phyloP scores from a whole-genome alignment of 2,329 filamentous ascomycete genomes.

The Aspergillus brasiliensis region DNA sequence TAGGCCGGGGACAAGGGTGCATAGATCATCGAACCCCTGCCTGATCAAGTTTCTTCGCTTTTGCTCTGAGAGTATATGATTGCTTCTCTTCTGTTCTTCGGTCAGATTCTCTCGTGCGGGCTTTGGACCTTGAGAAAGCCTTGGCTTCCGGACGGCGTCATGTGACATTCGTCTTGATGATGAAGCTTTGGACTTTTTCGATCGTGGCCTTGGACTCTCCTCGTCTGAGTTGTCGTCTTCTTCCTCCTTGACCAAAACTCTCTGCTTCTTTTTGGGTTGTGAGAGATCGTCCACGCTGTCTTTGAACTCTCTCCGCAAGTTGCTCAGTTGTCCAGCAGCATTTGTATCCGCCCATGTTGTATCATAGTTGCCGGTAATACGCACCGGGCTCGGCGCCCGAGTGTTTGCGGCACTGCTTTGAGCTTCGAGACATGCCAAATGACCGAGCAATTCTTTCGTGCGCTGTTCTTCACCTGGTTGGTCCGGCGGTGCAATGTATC shows the following conservation, averaged over 20 bases:
- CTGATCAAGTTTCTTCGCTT: conserved; percentile 81
- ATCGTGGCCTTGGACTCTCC: conserved; percentile 37
- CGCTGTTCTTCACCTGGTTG: conserved; percentile 62
- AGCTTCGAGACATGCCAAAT: conserved; percentile 60
- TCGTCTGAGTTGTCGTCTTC: conserved; percentile 41
- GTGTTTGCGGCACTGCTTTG: conserved; percentile 63
- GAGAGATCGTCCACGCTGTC: conserved; percentile 25
- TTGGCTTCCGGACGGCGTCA: conserved; percentile 40
- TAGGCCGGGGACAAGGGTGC: conserved; percentile 73
- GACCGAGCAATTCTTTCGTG: conserved; percentile 57
- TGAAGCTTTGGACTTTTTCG: conserved; percentile 54
- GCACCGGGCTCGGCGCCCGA: conserved; percentile 58
- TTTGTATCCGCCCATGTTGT: conserved; percentile 19
- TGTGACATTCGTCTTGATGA: conserved; percentile 38
- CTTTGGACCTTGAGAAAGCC: conserved; percentile 33
- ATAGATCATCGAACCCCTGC: conserved; percentile 79
- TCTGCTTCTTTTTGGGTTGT: conserved; percentile 37
- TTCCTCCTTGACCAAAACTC: conserved; percentile 42
- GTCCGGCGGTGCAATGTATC: conserved; percentile 60
- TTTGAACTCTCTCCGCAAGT: conserved; percentile 17
- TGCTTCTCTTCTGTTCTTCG: conserved; percentile 79
- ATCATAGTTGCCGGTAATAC: conserved; percentile 20
- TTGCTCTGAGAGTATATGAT: conserved; percentile 86
- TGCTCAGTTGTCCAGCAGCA: conserved; percentile 10
- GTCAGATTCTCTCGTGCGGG: conserved; percentile 62